Evolutionary conservation across 73 alveolate genomes (phyloP).

Genomic region (Blepharisma japonicum): DNA sequence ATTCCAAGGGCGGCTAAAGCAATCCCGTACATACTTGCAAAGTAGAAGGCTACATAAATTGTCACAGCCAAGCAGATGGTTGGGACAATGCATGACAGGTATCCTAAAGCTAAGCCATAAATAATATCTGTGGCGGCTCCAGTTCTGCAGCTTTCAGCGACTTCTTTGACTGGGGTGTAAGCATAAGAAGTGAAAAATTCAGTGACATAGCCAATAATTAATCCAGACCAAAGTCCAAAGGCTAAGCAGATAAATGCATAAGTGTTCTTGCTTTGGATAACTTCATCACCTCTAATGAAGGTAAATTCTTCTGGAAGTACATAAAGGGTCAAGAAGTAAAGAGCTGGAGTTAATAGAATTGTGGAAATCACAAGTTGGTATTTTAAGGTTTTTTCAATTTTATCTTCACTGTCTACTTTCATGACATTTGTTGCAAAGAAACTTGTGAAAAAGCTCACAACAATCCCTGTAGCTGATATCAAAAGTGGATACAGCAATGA

Average conservation of each 20-base stretch:
- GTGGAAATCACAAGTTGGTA: constrained; percentile 48
- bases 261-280: constrained; percentile 6
- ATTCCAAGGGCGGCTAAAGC: constrained; percentile 96
- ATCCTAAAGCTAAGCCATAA: constrained; percentile 92
- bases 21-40: constrained; percentile 87
- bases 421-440: constrained; percentile 46
- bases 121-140: constrained; percentile 97
- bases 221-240: constrained; percentile 86
- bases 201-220: constrained; percentile 77
- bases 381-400: constrained; percentile 23
- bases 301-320: constrained; percentile 63
- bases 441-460: constrained; percentile 65
- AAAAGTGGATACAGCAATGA: constrained; percentile 76
- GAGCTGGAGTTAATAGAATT: constrained; percentile 53
- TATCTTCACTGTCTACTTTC: constrained; percentile 36
- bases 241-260: constrained; percentile 59
- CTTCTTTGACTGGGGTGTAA: constrained; percentile 86
- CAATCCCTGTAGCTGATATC: constrained; percentile 79
- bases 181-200: constrained; percentile 92
- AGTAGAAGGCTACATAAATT: constrained; percentile 63
- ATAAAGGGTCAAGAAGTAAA: constrained; percentile 38
- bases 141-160: constrained; percentile 86
- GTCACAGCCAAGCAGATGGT: constrained; percentile 74
- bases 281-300: not conserved
- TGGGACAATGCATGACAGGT: constrained; percentile 79